Evolutionary conservation across 306 rosid species (phyloP).

Genomic region (Quercus suber): DNA sequence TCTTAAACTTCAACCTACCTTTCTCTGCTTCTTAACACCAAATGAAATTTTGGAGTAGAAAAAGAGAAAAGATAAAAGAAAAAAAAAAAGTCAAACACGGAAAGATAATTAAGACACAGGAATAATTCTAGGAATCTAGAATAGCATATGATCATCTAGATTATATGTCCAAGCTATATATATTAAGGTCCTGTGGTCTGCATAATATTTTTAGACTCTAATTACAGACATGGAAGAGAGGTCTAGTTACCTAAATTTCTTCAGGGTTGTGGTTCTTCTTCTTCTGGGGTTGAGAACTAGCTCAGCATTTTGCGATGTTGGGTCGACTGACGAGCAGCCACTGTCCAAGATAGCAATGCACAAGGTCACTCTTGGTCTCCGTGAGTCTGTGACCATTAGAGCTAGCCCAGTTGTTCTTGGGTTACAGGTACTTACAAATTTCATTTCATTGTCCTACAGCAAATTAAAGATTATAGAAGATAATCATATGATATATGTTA

Average conservation of each 20-base stretch:
- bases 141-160: too few relatives aligned
- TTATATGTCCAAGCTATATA: too few relatives aligned
- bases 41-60: too few relatives aligned
- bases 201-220: too few relatives aligned
- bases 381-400: neutral
- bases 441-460: neutral
- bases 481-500: neutral
- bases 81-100: too few relatives aligned
- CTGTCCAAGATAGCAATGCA: conserved; percentile 8
- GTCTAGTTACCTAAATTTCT: neutral
- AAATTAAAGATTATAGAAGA: neutral
- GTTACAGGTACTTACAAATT: neutral
- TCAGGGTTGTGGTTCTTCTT: neutral
- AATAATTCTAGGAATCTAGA: too few relatives aligned
- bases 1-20: too few relatives aligned
- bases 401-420: neutral
- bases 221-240: neutral
- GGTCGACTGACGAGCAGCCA: neutral
- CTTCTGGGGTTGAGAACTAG: neutral
- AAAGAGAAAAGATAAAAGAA: too few relatives aligned
- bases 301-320: neutral
- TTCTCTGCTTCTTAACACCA: too few relatives aligned
- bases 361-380: neutral
- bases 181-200: too few relatives aligned
- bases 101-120: too few relatives aligned